phyloP scores from a whole-genome alignment of 768 basidiomycete genomes.

The Gloeophyllum trabeum region DNA sequence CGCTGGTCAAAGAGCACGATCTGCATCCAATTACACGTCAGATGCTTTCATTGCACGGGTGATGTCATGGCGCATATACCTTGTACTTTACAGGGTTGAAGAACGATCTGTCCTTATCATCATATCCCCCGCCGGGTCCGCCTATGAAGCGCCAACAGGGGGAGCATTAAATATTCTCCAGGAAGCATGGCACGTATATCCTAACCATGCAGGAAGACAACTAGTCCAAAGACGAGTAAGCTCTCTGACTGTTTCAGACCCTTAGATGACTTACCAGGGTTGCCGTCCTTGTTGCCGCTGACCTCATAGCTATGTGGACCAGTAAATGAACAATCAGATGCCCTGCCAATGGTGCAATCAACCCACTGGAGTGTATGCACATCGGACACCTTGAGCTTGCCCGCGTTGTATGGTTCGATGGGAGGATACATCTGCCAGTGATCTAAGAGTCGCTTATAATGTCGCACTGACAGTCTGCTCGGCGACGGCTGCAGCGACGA shows the following conservation, averaged over 20 bases:
- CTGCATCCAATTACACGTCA: slow-evolving; percentile 20
- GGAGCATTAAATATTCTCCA: too few relatives aligned
- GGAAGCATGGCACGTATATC: too few relatives aligned
- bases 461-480: too few relatives aligned
- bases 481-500: too few relatives aligned
- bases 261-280: slow-evolving; percentile 39
- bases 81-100: slow-evolving; percentile 85
- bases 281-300: slow-evolving; percentile 66
- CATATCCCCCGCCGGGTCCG: slow-evolving; percentile 74
- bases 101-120: slow-evolving; percentile 58
- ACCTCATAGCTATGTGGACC: slow-evolving; percentile 56
- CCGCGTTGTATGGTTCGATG: slow-evolving; percentile 53
- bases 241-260: too few relatives aligned
- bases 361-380: slow-evolving; percentile 69
- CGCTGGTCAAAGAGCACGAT: slow-evolving; percentile 87
- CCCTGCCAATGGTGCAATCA: slow-evolving; percentile 8
- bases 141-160: slow-evolving; percentile 29
- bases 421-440: slow-evolving; percentile 72
- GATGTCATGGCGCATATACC: slow-evolving; percentile 21
- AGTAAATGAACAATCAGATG: neutral
- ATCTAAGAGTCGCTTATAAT: too few relatives aligned
- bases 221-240: slow-evolving; percentile 20
- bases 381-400: slow-evolving; percentile 59
- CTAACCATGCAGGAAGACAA: slow-evolving; percentile 74
- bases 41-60: too few relatives aligned